Percentiles rank a stretch among this genome's conserved stretches.
Evolutionary conservation across 208 protist genomes (phyloP).

Genomic region (Acanthamoeba lenticulata): DNA sequence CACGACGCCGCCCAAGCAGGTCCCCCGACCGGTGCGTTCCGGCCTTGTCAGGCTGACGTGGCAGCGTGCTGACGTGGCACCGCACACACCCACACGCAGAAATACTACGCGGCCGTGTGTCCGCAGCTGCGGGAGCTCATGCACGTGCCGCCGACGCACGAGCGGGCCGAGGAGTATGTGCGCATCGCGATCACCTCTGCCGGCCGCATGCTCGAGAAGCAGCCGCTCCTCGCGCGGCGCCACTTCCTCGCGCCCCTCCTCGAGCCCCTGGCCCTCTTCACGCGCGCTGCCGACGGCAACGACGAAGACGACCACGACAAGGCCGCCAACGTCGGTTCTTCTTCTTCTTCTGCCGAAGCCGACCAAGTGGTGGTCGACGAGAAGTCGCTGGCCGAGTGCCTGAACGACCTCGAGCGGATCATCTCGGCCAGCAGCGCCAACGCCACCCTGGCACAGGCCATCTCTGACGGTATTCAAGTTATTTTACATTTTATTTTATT

Average conservation of each 20-base stretch:
- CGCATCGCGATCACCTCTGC: neutral
- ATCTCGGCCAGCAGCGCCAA: neutral
- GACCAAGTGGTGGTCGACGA: neutral
- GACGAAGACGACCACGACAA: too few species aligned
- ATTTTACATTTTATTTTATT: too few species aligned
- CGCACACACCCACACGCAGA: neutral
- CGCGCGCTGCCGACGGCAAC: neutral
- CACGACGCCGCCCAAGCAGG: neutral
- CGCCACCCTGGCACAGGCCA: neutral
- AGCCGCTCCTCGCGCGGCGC: neutral
- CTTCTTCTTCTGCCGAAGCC: neutral
- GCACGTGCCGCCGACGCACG: neutral
- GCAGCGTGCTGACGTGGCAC: neutral
- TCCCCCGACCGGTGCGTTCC: neutral
- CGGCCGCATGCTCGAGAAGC: neutral
- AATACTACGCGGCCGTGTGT: neutral
- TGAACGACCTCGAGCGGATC: neutral
- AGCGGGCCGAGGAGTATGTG: neutral
- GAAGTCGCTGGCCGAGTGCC: neutral
- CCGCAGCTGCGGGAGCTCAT: neutral
- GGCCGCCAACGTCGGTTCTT: neutral
- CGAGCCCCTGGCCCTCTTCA: neutral
- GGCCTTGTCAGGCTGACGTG: too few species aligned
- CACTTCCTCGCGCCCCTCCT: neutral
- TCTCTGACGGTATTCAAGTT: conserved; percentile 6